Evolutionary conservation across 768 basidiomycete species (phyloP).

Genomic region (Fistulinella prunicolor): DNA sequence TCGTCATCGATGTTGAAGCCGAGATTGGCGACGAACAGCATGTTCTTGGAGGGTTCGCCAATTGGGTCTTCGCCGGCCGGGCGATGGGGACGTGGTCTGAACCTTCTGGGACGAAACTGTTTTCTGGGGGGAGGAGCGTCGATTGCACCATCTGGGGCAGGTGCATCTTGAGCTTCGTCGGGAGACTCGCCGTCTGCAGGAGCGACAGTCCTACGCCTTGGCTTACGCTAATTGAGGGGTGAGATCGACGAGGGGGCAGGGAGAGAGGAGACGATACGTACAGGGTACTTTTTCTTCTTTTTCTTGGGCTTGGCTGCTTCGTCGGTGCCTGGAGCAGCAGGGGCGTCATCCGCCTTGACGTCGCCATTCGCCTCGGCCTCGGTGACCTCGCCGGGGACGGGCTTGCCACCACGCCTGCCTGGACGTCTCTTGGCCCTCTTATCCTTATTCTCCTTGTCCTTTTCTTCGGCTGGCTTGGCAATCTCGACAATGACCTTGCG

Average conservation of each 20-base stretch:
- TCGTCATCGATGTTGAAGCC: constrained; percentile 91
- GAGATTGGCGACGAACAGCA: constrained; percentile 97
- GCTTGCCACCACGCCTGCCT: constrained; percentile 82
- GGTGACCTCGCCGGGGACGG: constrained; percentile 85
- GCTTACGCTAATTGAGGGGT: constrained; percentile 50
- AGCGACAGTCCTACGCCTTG: constrained; percentile 36
- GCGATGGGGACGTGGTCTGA: constrained; percentile 60
- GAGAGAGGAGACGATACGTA: constrained; percentile 26
- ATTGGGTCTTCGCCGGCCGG: constrained; percentile 78
- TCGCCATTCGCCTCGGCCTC: constrained; percentile 89
- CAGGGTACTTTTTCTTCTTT: constrained; percentile 72
- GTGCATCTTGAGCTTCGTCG: constrained; percentile 28
- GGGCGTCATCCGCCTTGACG: constrained; percentile 52
- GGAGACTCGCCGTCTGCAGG: constrained; percentile 33
- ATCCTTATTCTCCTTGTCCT: constrained; percentile 76
- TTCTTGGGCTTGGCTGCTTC: constrained; percentile 69
- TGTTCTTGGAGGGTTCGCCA: constrained; percentile 85
- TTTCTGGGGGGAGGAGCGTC: constrained; percentile 33
- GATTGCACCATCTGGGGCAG: constrained; percentile 37
- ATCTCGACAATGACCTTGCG: constrained; percentile 88
- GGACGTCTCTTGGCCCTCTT: constrained; percentile 76
- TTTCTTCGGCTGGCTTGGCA: constrained; percentile 88
- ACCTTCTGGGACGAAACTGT: constrained; percentile 56
- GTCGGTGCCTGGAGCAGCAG: constrained; percentile 47
- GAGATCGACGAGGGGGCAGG: constrained; percentile 8